Evolutionary conservation across 1,284 basidiomycete genomes (phyloP).

Genomic region (Leccinum insolens): DNA sequence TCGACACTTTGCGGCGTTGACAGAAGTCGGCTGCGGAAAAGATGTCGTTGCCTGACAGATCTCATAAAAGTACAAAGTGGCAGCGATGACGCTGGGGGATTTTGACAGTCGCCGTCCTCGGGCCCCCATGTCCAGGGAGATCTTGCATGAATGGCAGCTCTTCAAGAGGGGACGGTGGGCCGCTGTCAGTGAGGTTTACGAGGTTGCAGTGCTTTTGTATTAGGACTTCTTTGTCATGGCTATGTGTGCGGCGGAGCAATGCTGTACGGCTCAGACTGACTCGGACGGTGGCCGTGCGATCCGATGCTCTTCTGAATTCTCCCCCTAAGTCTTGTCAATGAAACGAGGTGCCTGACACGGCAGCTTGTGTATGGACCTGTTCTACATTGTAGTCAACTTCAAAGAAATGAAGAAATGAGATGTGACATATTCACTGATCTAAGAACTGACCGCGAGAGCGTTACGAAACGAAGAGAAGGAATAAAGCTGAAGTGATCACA

Average conservation of each 20-base stretch:
- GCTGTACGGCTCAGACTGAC: background rate
- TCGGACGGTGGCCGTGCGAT: background rate
- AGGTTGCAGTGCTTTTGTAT: background rate
- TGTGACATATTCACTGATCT: too few species aligned
- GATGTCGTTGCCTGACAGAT: background rate
- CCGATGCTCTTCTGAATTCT: background rate
- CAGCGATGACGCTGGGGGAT: background rate
- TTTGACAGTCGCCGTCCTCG: background rate
- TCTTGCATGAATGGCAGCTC: background rate
- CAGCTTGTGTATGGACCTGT: too few species aligned
- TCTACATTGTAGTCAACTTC: too few species aligned
- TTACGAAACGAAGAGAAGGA: too few species aligned
- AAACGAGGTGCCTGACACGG: too few species aligned
- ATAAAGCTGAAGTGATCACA: too few species aligned
- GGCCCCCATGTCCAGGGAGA: background rate
- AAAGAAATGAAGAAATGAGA: too few species aligned
- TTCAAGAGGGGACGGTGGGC: background rate
- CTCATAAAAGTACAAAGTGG: background rate
- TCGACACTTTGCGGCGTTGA: background rate
- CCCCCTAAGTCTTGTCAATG: too few species aligned
- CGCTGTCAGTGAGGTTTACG: background rate
- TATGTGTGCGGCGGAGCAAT: background rate
- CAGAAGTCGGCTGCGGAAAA: background rate
- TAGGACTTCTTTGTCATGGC: background rate
- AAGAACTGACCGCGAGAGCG: too few species aligned